Evolutionary conservation across 805 yeast genomes (phyloP), one percentile per base, ranked within the genome.

Genomic region (Candida silvicultrix): DNA sequence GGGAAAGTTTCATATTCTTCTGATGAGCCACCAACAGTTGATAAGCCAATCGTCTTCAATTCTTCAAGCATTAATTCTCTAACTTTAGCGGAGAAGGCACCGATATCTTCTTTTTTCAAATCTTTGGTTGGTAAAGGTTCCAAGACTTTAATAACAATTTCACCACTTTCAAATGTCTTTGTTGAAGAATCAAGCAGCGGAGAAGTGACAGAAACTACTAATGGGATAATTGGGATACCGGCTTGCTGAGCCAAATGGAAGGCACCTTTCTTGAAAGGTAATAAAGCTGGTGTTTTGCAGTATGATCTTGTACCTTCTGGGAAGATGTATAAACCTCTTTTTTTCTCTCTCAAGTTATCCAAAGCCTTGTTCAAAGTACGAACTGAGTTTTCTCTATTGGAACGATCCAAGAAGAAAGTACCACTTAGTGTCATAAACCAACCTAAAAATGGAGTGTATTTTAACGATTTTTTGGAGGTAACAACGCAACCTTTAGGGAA

Each of bases 301-400:
- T 83, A 85, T 0, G 97, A 89, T 66, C 99, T 79, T 2, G 99
- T 94, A 23, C 99, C 99, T 67, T 94, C 99, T 22, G 98, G 97
- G 73, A 90, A 94, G 68, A 94, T 80, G 75, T 83, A 94, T 21
- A 94, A 74, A 15, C 85, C 87, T 56, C 90, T 82, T 59, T 81
- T 79, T 42, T 81, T 71, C 5, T 63, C 59, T 60, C 81, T 82
- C 63, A 94, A 72, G 22, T 71, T 71, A 11, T 66, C 64, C 44
- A 88, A 74, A 5, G 97, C 96, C 14, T 67, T 64, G 44, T 82
- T 82, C 62, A 94, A 77, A 10, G 94, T 85, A 46, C 70, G 71
- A 47, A 88, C 77, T 20, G 97, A 89, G 59, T 84, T 80, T 47
- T 78, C 80, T 52, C 88, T 79, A 62, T 81, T 82, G 6, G 80